A percentile compares a stretch with the other conserved stretches of the same genome.
phyloP scores from a whole-genome alignment of 106 monocot genomes.

The Posidonia australis region DNA sequence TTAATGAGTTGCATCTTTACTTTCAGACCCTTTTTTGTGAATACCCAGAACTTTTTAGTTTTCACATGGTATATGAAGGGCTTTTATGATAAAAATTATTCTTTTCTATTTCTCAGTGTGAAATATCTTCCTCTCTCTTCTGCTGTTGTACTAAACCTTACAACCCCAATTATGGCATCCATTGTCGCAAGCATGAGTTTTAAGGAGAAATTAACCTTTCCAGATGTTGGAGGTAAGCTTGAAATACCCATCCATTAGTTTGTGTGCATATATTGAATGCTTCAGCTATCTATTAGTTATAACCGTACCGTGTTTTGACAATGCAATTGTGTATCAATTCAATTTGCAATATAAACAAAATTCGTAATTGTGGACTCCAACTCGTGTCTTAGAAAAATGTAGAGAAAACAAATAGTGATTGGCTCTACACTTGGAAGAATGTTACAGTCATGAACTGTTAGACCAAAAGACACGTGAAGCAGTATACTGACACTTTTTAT shows the following conservation, averaged over 20 bases:
- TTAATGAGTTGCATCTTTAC: too few relatives aligned
- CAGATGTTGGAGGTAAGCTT: background rate
- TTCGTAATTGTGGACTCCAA: background rate
- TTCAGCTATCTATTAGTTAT: background rate
- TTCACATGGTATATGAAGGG: background rate
- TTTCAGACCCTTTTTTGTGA: too few relatives aligned
- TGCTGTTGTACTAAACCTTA: background rate
- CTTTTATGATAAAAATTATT: background rate
- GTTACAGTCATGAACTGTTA: too few relatives aligned
- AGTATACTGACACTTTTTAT: too few relatives aligned
- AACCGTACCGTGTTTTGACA: too few relatives aligned
- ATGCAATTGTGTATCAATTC: too few relatives aligned
- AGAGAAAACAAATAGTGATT: background rate
- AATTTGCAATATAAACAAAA: background rate
- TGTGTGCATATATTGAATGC: background rate
- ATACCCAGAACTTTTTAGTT: too few relatives aligned
- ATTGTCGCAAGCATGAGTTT: background rate
- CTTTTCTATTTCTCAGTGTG: background rate
- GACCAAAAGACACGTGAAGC: too few relatives aligned
- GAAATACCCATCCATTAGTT: background rate
- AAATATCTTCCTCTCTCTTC: background rate
- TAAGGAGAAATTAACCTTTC: background rate
- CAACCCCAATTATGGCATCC: background rate
- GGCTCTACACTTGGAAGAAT: too few relatives aligned
- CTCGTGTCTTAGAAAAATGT: too few relatives aligned